Base-by-base conservation (phyloP, 2,329 filamentous ascomycete species). In the Aschersonia sp. region DNA sequence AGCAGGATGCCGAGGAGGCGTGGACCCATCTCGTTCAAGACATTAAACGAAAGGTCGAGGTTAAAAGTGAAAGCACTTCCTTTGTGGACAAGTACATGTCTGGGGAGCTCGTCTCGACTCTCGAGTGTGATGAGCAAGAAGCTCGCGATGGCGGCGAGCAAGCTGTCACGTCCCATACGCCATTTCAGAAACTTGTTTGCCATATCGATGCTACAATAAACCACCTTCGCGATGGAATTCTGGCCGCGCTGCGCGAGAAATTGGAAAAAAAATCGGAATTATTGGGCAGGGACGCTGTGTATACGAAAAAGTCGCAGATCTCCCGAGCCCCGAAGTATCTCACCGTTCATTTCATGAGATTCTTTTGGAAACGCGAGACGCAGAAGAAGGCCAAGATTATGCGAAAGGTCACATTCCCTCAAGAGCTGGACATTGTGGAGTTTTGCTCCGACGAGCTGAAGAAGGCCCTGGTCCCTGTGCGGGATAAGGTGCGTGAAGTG, bases 321-420 rank as follows among this genome's bases (percentile, higher is more conserved):
- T 79, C 89, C 9, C 83, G 90, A 22, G 72, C 95, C 45, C 92
- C 92, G 14, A 94, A 95, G 65, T 95, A 98, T 62, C 75, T 98
- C 43, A 92, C 92, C 0, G 87, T 98, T 4, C 92, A 98, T 66
- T 95, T 98, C 63, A 86, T 98, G 48, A 87, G 92, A 53, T 98
- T 98, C 70, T 95, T 90, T 71, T 98, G 92, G 92, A 90, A 94
- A 61, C 81, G 84, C 44, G 87, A 94, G 55, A 88, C 87, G 4
- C 84, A 94, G 66, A 97, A 97, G 72, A 98, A 98, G 74, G 89
- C 90, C 55, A 98, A 98, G 75, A 98, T 98, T 57, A 90, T 98
- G 86, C 86, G 89, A 62, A 98, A 97, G 68, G 92, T 98, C 49
- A 90, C 87, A 0, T 98, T 98, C 62, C 90, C 90, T 6, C 81